Evolutionary conservation across 2,329 filamentous ascomycete species (phyloP).

Genomic region (Alternaria triticimaculans): DNA sequence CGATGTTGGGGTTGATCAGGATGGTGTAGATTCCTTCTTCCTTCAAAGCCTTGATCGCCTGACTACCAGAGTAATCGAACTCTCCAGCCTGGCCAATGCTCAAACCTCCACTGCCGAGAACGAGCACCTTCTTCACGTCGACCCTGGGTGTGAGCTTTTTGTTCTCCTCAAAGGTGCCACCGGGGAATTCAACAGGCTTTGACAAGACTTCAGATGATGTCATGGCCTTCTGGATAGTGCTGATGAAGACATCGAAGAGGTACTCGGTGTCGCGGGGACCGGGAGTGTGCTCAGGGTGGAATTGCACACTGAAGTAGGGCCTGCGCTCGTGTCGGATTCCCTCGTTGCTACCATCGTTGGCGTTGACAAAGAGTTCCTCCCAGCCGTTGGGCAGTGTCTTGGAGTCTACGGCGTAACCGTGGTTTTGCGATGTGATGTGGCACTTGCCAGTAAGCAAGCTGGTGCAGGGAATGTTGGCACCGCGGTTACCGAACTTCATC

Average conservation of each 20-base stretch:
- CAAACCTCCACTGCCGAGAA: slow-evolving; percentile 91
- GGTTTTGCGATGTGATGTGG: slow-evolving; percentile 99
- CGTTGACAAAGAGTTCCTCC: slow-evolving; percentile 96
- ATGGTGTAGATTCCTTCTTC: slow-evolving; percentile 98
- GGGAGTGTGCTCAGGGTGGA: slow-evolving; percentile 96
- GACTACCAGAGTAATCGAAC: slow-evolving; percentile 97
- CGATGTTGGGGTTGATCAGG: slow-evolving; percentile 98
- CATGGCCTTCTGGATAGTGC: slow-evolving; percentile 77
- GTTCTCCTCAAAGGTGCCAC: slow-evolving; percentile 81
- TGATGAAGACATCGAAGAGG: slow-evolving; percentile 95
- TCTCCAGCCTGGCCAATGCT: slow-evolving; percentile 98
- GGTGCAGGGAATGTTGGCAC: slow-evolving; percentile 97
- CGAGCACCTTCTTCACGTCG: slow-evolving; percentile 89
- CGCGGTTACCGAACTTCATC: slow-evolving; percentile 99
- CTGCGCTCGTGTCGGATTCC: slow-evolving; percentile 86
- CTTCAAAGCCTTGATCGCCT: slow-evolving; percentile 98
- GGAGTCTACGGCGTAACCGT: slow-evolving; percentile 92
- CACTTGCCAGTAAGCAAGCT: slow-evolving; percentile 95
- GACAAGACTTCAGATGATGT: slow-evolving; percentile 70
- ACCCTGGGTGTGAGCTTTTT: slow-evolving; percentile 77
- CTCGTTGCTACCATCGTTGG: slow-evolving; percentile 98
- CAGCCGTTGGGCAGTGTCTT: slow-evolving; percentile 77
- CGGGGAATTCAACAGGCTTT: slow-evolving; percentile 83
- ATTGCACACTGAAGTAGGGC: slow-evolving; percentile 99
- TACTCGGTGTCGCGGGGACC: slow-evolving; percentile 96